Percentiles rank a stretch among this genome's conserved stretches.
Conservation (phyloP, 768 basidiomycete genomes). For the Lentinula guzmanii region DNA sequence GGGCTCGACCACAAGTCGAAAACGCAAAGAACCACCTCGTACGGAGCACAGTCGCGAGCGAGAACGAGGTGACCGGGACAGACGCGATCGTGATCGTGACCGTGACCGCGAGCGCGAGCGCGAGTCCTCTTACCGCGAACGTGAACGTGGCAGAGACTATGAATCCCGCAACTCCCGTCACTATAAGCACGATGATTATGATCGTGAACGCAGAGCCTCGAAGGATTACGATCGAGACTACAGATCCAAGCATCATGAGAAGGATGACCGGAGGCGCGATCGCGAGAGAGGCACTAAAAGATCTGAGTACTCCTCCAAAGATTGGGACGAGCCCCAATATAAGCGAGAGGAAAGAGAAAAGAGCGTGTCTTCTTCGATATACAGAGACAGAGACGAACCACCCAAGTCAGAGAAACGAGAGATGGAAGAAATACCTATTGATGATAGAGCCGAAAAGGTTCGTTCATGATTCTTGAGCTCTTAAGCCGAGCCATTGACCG, state of each 20-base stretch:
- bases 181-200: slow-evolving; percentile 5
- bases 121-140: slow-evolving; percentile 22
- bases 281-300: slow-evolving; percentile 29
- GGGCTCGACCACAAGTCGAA: slow-evolving; percentile 73
- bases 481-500: not conserved
- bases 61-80: slow-evolving; percentile 33
- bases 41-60: slow-evolving; percentile 46
- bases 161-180: slow-evolving; percentile 1
- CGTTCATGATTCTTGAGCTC: slow-evolving; percentile 6
- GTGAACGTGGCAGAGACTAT: slow-evolving; percentile 13
- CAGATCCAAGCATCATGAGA: slow-evolving; percentile 42
- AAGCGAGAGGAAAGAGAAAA: slow-evolving; percentile 33
- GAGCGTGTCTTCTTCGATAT: slow-evolving; percentile 31
- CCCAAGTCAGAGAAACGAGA: slow-evolving; percentile 4
- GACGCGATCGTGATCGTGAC: slow-evolving; percentile 27
- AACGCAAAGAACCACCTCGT: slow-evolving; percentile 67
- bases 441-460: slow-evolving; percentile 67
- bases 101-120: slow-evolving; percentile 29
- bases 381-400: slow-evolving; percentile 10
- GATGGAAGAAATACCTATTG: slow-evolving; percentile 25
- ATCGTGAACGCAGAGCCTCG: slow-evolving; percentile 17
- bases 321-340: slow-evolving; percentile 42
- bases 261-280: slow-evolving; percentile 47
- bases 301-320: slow-evolving; percentile 17
- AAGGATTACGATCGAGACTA: slow-evolving; percentile 35